Conservation (phyloP, 2,329 filamentous ascomycete genomes). For the Xylariaceae sp. region DNA sequence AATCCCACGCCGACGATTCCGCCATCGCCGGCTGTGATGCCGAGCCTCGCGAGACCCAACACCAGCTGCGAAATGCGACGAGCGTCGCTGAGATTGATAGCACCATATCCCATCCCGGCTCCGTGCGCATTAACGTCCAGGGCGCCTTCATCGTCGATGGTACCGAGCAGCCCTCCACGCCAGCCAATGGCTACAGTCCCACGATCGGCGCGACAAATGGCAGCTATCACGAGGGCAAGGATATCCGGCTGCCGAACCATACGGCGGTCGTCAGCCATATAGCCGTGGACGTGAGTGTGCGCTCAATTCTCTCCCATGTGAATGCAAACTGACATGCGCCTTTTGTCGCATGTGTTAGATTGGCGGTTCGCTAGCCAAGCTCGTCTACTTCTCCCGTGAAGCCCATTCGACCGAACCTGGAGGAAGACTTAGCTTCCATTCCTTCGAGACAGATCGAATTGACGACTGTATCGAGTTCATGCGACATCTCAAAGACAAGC, state of each 20-base stretch:
- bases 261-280: slow-evolving; percentile 94
- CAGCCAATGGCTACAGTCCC: slow-evolving; percentile 37
- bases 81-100: slow-evolving; percentile 55
- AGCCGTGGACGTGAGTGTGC: slow-evolving; percentile 75
- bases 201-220: slow-evolving; percentile 26
- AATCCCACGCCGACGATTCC: slow-evolving; percentile 17
- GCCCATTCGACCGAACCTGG: slow-evolving; percentile 72
- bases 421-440: slow-evolving; percentile 88
- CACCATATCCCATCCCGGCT: slow-evolving; percentile 57
- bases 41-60: slow-evolving; percentile 12
- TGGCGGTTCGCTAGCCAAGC: slow-evolving; percentile 88
- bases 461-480: slow-evolving; percentile 93
- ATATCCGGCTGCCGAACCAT: slow-evolving; percentile 95
- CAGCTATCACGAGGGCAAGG: slow-evolving; percentile 67
- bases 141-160: slow-evolving; percentile 90
- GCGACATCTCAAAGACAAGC: slow-evolving; percentile 75
- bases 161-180: slow-evolving; percentile 57
- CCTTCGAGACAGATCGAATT: slow-evolving; percentile 92
- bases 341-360: slow-evolving; percentile 53
- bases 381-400: slow-evolving; percentile 95
- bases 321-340: slow-evolving; percentile 5
- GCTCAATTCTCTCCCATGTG: slow-evolving; percentile 3
- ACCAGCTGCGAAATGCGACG: slow-evolving; percentile 38
- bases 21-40: slow-evolving; percentile 18
- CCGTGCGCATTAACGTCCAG: slow-evolving; percentile 92